phyloP scores from a whole-genome alignment of 2,329 filamentous ascomycete species.

The Colletotrichum tabaci region DNA sequence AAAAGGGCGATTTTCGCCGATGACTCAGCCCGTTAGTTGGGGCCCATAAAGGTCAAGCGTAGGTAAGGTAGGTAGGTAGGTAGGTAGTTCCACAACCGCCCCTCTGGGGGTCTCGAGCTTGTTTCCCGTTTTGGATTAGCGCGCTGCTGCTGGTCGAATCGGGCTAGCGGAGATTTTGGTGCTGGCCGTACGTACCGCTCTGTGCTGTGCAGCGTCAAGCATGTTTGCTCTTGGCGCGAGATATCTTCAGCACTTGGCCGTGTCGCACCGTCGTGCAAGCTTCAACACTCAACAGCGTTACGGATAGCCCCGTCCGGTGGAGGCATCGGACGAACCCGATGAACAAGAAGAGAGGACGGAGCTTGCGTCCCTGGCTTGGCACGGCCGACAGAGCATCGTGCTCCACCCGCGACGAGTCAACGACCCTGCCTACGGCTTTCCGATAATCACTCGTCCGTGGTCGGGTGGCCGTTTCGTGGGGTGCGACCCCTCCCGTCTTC shows the following conservation, averaged over 20 bases:
- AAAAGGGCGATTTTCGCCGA: too few relatives aligned
- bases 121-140: constrained; percentile 1
- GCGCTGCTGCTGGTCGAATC: too few relatives aligned
- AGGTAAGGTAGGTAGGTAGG: too few relatives aligned
- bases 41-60: too few relatives aligned
- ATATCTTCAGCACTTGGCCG: background rate
- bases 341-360: background rate
- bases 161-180: background rate
- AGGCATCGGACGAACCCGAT: too few relatives aligned
- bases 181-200: background rate
- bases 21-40: too few relatives aligned
- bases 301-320: background rate
- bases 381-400: background rate
- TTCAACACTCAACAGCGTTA: background rate
- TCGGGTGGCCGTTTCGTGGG: constrained; percentile 4
- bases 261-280: background rate
- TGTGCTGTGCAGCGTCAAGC: too few relatives aligned
- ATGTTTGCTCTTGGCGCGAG: background rate
- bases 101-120: background rate
- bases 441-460: background rate
- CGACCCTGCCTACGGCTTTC: constrained; percentile 1
- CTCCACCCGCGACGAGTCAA: constrained; percentile 21
- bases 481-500: constrained; percentile 8
- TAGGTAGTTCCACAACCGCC: too few relatives aligned
- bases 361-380: too few relatives aligned